phyloP scores from a whole-genome alignment of 768 basidiomycete species.

The Macrocybe gigantea region DNA sequence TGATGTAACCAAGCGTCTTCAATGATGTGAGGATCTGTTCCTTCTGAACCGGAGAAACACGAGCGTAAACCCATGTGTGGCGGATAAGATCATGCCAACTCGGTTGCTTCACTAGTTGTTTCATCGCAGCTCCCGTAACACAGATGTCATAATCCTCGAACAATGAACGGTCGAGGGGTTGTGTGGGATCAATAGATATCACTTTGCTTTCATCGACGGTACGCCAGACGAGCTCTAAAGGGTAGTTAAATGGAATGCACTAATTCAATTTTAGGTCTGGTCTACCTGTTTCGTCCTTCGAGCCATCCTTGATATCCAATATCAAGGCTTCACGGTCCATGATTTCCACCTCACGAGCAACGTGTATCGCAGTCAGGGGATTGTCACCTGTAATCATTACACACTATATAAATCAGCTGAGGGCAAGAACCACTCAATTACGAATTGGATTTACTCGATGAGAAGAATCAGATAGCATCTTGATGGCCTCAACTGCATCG shows the following conservation, averaged over 20 bases:
- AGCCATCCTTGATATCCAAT: conserved; percentile 82
- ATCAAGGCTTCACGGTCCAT: conserved; percentile 94
- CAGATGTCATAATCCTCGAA: conserved; percentile 93
- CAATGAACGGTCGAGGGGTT: conserved; percentile 72
- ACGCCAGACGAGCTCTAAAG: conserved; percentile 81
- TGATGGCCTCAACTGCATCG: conserved; percentile 86
- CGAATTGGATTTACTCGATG: conserved; percentile 67
- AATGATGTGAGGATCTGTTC: conserved; percentile 91
- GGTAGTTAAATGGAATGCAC: neutral
- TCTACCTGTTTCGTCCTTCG: conserved; percentile 62
- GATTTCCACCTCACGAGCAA: conserved; percentile 94
- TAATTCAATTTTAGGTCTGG: neutral
- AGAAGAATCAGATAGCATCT: conserved; percentile 93
- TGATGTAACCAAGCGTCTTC: conserved; percentile 84
- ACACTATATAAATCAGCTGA: conserved; percentile 48
- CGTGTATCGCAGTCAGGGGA: conserved; percentile 93
- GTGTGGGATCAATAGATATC: conserved; percentile 76
- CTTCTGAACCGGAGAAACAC: conserved; percentile 94
- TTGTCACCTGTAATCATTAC: conserved; percentile 99
- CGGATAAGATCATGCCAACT: conserved; percentile 83
- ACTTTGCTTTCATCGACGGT: conserved; percentile 89
- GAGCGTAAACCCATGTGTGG: conserved; percentile 97
- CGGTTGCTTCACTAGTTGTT: conserved; percentile 69
- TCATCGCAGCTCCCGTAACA: conserved; percentile 90
- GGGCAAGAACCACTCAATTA: neutral